Conservation (phyloP, 2,329 filamentous ascomycete genomes). For the Neoarthrinium moseri region DNA sequence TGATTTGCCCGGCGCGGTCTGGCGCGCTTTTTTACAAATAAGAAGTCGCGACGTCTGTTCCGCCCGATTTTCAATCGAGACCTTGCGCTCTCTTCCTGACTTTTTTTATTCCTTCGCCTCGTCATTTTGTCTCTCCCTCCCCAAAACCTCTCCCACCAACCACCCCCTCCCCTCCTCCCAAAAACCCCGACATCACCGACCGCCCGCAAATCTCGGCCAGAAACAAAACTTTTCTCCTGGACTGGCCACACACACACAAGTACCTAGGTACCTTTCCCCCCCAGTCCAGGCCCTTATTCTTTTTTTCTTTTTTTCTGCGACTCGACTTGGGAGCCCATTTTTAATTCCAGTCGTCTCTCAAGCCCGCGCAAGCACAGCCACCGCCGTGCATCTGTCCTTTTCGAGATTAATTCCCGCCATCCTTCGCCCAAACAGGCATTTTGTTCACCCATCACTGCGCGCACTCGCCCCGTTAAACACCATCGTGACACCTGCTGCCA, state of each 20-base stretch:
- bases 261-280: constrained; percentile 24
- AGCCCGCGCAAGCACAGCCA: background rate
- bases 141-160: constrained; percentile 17
- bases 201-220: background rate
- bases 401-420: constrained; percentile 11
- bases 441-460: constrained; percentile 15
- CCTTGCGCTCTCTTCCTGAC: constrained; percentile 28
- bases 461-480: constrained; percentile 15
- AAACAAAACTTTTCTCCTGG: too few species aligned
- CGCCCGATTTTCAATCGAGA: constrained; percentile 26
- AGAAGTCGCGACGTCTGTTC: constrained; percentile 33
- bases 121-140: constrained; percentile 33
- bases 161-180: constrained; percentile 10
- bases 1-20: constrained; percentile 8
- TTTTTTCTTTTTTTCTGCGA: constrained; percentile 20
- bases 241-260: too few species aligned
- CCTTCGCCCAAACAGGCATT: constrained; percentile 24
- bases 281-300: constrained; percentile 17
- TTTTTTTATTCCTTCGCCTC: constrained; percentile 30
- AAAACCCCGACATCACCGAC: constrained; percentile 1
- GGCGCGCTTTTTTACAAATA: constrained; percentile 42
- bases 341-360: too few species aligned
- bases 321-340: constrained; percentile 10
- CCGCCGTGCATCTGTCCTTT: constrained; percentile 7
- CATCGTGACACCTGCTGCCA: constrained; percentile 19